phyloP scores from a whole-genome alignment of 805 yeast genomes.

The Candida jianshihensis region DNA sequence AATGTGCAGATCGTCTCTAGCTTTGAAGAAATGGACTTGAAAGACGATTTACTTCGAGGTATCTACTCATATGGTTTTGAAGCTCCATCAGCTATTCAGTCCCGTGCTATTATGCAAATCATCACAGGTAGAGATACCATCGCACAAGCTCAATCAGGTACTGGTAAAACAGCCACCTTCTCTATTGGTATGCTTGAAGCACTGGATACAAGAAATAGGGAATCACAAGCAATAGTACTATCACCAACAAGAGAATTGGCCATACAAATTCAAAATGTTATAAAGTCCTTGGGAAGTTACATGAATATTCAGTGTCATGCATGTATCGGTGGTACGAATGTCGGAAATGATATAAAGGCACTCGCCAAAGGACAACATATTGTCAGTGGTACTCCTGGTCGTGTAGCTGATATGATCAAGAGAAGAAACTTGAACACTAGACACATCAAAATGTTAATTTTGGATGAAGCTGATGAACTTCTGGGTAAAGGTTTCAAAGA shows the following conservation, averaged over 20 bases:
- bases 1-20: constrained; percentile 46
- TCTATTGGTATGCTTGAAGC: constrained; percentile 89
- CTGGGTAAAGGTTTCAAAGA: constrained; percentile 90
- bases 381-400: constrained; percentile 96
- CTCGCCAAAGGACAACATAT: constrained; percentile 79
- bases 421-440: constrained; percentile 71
- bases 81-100: constrained; percentile 95
- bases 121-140: constrained; percentile 90
- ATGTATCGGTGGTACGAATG: constrained; percentile 88
- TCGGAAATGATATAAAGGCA: constrained; percentile 72
- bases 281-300: constrained; percentile 78
- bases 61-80: constrained; percentile 91
- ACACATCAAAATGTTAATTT: constrained; percentile 75
- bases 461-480: constrained; percentile 97
- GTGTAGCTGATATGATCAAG: constrained; percentile 86
- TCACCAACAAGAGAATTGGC: constrained; percentile 98
- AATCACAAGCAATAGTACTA: constrained; percentile 82
- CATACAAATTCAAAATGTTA: constrained; percentile 83
- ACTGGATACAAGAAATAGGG: constrained; percentile 64
- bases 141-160: constrained; percentile 99
- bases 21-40: constrained; percentile 75
- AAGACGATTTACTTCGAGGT: constrained; percentile 54
- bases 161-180: constrained; percentile 98
- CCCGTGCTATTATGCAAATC: constrained; percentile 93
- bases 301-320: constrained; percentile 85